Evolutionary conservation across 2,329 filamentous ascomycete genomes (phyloP).

Genomic region (Trichoderma koningii): DNA sequence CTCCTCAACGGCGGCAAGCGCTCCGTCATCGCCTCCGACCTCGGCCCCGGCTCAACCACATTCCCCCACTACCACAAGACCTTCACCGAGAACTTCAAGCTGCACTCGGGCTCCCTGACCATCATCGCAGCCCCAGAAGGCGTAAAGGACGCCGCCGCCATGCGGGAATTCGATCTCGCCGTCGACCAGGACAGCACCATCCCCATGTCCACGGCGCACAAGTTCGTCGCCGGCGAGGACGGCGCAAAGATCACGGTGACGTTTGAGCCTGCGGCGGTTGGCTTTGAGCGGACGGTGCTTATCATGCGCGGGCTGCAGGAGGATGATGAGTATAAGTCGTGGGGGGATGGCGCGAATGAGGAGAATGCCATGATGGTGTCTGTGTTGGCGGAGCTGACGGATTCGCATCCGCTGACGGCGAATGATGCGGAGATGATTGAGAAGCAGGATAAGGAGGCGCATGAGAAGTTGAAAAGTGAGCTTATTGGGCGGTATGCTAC

Average conservation of each 20-base stretch:
- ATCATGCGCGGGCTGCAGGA: constrained; percentile 19
- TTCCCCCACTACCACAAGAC: constrained; percentile 17
- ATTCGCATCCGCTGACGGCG: background rate
- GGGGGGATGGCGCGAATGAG: background rate
- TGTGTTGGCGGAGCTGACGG: constrained; percentile 4
- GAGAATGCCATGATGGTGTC: constrained; percentile 17
- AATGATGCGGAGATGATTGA: constrained; percentile 6
- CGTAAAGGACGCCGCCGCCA: constrained; percentile 13
- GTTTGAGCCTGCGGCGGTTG: constrained; percentile 6
- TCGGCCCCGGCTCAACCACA: constrained; percentile 13
- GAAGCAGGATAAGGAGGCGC: constrained; percentile 12
- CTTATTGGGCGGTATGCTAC: constrained; percentile 20
- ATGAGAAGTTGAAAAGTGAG: constrained; percentile 3
- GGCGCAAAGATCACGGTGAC: background rate
- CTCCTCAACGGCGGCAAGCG: constrained; percentile 21
- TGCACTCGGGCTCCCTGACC: constrained; percentile 4
- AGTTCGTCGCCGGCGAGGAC: constrained; percentile 12
- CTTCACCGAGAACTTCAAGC: constrained; percentile 16
- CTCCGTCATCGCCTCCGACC: constrained; percentile 5
- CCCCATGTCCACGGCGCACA: constrained; percentile 13
- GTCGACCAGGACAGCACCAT: constrained; percentile 5
- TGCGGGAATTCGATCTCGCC: background rate
- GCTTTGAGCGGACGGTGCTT: constrained; percentile 6
- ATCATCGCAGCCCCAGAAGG: constrained; percentile 17
- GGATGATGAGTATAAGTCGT: constrained; percentile 2